Percentiles rank a stretch among this genome's conserved stretches.
These are phyloP conservation scores for Schizothecium vesticola DNA, from an alignment of 495 filamentous ascomycete species.

Conservation along the genomic window DNA sequence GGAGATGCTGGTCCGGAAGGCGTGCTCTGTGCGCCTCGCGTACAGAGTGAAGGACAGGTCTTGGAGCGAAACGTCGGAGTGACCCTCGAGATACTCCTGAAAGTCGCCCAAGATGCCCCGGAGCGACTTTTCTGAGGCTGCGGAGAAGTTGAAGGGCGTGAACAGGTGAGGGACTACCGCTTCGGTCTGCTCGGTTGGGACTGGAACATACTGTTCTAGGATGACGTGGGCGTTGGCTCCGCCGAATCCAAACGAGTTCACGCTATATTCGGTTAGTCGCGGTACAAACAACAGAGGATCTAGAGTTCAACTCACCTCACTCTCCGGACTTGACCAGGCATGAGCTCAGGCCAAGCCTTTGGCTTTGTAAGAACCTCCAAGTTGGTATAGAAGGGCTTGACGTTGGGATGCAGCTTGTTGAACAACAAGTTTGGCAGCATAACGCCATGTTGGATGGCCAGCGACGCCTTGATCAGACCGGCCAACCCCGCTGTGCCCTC, in stretches of 20 bases:
- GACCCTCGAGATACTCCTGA: neutral
- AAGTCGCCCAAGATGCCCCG: neutral
- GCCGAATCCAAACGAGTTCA: slow-evolving; percentile 14
- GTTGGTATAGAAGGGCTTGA: slow-evolving; percentile 17
- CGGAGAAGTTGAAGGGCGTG: neutral
- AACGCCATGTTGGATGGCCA: slow-evolving; percentile 43
- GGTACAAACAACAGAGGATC: neutral
- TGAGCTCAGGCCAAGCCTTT: slow-evolving; percentile 1
- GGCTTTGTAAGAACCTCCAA: slow-evolving; percentile 23
- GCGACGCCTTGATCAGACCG: slow-evolving; percentile 47
- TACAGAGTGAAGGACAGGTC: neutral
- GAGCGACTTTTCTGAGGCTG: neutral
- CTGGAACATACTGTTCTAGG: slow-evolving; percentile 17
- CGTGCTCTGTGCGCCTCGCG: neutral
- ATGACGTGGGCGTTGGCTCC: slow-evolving; percentile 17
- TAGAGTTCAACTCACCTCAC: neutral
- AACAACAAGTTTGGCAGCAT: slow-evolving; percentile 43
- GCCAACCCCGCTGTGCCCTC: slow-evolving; percentile 50
- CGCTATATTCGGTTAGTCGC: neutral
- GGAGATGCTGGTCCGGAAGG: neutral
- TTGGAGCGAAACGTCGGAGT: neutral
- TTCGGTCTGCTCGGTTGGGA: neutral
- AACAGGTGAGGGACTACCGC: neutral
- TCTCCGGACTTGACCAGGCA: neutral
- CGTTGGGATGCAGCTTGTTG: slow-evolving; percentile 42